Evolutionary conservation across 2,329 filamentous ascomycete genomes (phyloP), one percentile per base, ranked within the genome.

Genomic region (Monilinia aucupariae): DNA sequence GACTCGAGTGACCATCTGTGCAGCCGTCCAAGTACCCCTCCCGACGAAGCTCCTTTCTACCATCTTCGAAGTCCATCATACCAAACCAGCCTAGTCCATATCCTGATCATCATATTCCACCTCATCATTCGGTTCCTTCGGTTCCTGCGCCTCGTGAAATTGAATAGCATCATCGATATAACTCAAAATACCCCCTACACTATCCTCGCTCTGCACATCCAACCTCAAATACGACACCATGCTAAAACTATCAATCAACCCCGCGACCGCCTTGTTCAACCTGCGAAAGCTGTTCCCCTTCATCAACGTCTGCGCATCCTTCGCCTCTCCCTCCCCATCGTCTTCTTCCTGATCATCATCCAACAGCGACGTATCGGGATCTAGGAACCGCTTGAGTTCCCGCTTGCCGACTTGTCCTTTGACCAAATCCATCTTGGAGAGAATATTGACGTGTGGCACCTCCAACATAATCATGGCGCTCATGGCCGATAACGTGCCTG

Each of bases 391-490:
- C 78, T 96, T 96, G 65, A 99, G 75, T 70, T 97, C 92, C 75
- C 89, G 89, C 76, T 91, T 91, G 64, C 87, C 87, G 32, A 97
- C 84, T 76, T 94, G 90, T 47, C 90, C 91, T 75, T 94, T 94
- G 68, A 97, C 86, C 65, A 97, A 83, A 75, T 99, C 94, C 92
- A 97, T 97, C 79, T 99, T 99, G 74, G 89, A 96, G 62, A 99
- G 79, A 65, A 99, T 89, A 75, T 99, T 99, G 74, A 99, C 86
- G 74, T 99, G 94, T 5, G 94, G 94, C 68, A 97, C 86, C 77
- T 97, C 94, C 67, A 99, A 84, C 91, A 97, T 94, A 72, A 99
- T 86, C 94, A 99, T 99, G 68, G 94, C 92, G 72, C 90, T 96
- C 94, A 99, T 97, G 68, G 94, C 94, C 74, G 90, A 94, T 65